Percentiles rank a stretch among this genome's conserved stretches.
Conservation (phyloP, 139 green algal genomes). For the Gonium pectorale region DNA sequence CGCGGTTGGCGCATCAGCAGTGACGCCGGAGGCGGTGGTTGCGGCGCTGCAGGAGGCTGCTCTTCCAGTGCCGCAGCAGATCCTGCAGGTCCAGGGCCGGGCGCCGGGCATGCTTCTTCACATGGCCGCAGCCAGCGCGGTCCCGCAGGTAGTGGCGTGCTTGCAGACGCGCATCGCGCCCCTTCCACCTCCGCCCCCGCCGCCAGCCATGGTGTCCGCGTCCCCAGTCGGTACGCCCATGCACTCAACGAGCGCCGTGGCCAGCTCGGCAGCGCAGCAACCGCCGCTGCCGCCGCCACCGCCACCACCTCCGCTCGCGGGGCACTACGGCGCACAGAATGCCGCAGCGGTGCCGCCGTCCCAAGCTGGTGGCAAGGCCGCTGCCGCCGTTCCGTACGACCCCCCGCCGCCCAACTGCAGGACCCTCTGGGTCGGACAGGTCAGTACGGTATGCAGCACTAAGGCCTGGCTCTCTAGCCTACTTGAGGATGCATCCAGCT, state of each 20-base stretch:
- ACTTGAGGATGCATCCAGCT: too few species aligned
- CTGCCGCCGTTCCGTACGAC: not conserved
- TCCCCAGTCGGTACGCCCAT: too few species aligned
- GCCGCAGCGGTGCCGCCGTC: too few species aligned
- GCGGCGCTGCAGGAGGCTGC: conserved; percentile 17
- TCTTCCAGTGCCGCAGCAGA: conserved; percentile 12
- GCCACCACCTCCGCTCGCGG: too few species aligned
- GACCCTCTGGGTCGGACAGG: conserved; percentile 67
- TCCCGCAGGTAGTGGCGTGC: conserved; percentile 11
- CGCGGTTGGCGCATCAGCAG: not conserved
- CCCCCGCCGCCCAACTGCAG: conserved; percentile 4
- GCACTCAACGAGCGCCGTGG: too few species aligned
- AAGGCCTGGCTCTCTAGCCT: too few species aligned
- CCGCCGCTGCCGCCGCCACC: not conserved
- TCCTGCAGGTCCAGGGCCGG: conserved; percentile 27
- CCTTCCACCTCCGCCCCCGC: not conserved
- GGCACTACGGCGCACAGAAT: too few species aligned
- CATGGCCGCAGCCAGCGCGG: conserved; percentile 34
- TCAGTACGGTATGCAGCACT: conserved; percentile 22
- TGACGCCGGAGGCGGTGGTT: conserved; percentile 14
- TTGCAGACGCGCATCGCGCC: not conserved
- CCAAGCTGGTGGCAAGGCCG: not conserved
- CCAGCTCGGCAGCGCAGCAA: too few species aligned
- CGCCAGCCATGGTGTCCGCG: too few species aligned
- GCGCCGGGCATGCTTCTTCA: conserved; percentile 52